Conservation (phyloP, 2,329 filamentous ascomycete genomes). For the Fusarium torulosum region DNA sequence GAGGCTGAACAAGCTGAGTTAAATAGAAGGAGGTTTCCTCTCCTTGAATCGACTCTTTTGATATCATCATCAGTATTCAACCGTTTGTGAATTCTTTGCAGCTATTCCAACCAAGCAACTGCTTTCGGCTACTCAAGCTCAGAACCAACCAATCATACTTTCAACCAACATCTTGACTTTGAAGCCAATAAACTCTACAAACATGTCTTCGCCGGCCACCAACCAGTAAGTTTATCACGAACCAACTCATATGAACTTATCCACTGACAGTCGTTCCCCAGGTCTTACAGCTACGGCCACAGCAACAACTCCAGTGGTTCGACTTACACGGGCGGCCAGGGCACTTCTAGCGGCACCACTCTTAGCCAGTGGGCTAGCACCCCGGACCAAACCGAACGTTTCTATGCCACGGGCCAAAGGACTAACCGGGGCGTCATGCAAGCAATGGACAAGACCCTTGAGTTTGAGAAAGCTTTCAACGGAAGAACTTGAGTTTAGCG, state of each 20-base stretch:
- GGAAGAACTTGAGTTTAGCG: background rate
- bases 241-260: background rate
- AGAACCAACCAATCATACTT: constrained; percentile 5
- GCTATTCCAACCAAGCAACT: background rate
- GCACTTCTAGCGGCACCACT: constrained; percentile 11
- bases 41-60: background rate
- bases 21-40: background rate
- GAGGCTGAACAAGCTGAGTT: background rate
- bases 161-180: constrained; percentile 1
- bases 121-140: background rate
- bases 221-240: constrained; percentile 21
- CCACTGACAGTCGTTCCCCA: constrained; percentile 13
- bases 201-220: constrained; percentile 28
- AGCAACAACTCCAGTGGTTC: constrained; percentile 23
- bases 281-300: constrained; percentile 12
- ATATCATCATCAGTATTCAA: constrained; percentile 9
- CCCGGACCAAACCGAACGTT: constrained; percentile 26
- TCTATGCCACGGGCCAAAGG: constrained; percentile 27
- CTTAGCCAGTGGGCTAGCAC: constrained; percentile 27
- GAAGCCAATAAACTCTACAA: constrained; percentile 5
- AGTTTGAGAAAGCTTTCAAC: constrained; percentile 26
- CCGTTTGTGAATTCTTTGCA: background rate
- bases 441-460: constrained; percentile 16
- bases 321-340: constrained; percentile 32
- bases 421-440: constrained; percentile 25